A percentile compares a stretch with the other conserved stretches of the same genome.
Evolutionary conservation across 129 eudicot species (phyloP).

Genomic region (Pulicaria dysenterica): DNA sequence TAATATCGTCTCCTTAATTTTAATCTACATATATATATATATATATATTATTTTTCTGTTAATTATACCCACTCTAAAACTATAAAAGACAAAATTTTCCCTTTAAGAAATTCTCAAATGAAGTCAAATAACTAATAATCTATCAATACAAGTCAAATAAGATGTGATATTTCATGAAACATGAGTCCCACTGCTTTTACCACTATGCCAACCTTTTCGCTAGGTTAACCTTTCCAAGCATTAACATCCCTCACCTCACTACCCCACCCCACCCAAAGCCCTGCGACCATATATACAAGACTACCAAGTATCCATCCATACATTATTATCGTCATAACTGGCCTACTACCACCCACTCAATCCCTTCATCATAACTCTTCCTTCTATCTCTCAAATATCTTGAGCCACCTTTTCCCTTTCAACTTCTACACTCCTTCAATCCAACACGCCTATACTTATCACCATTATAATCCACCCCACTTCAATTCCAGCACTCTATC

Average conservation of each 20-base stretch:
- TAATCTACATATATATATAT: too few relatives aligned
- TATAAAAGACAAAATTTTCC: too few relatives aligned
- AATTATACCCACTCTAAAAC: too few relatives aligned
- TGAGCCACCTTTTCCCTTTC: constrained; percentile 27
- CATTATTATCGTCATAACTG: constrained; percentile 2
- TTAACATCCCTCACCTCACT: constrained; percentile 7
- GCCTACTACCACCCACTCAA: constrained; percentile 58
- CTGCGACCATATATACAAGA: background rate
- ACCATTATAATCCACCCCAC: too few relatives aligned
- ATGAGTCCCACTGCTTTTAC: background rate
- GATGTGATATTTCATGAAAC: background rate
- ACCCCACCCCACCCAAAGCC: background rate
- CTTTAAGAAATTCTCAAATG: too few relatives aligned
- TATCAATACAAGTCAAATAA: background rate
- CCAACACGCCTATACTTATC: background rate
- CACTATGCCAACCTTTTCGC: background rate
- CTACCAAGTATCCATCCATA: constrained; percentile 10
- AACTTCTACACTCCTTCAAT: background rate
- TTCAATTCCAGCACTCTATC: too few relatives aligned
- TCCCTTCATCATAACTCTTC: constrained; percentile 43
- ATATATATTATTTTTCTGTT: too few relatives aligned
- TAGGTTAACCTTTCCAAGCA: background rate
- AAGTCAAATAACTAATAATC: too few relatives aligned
- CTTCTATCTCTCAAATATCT: background rate
- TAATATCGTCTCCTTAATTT: too few relatives aligned